A percentile compares a stretch with the other conserved stretches of the same genome.
These are phyloP conservation scores for Kwoniella dejecticola DNA, from an alignment of 768 basidiomycete species.

Conservation along the genomic window DNA sequence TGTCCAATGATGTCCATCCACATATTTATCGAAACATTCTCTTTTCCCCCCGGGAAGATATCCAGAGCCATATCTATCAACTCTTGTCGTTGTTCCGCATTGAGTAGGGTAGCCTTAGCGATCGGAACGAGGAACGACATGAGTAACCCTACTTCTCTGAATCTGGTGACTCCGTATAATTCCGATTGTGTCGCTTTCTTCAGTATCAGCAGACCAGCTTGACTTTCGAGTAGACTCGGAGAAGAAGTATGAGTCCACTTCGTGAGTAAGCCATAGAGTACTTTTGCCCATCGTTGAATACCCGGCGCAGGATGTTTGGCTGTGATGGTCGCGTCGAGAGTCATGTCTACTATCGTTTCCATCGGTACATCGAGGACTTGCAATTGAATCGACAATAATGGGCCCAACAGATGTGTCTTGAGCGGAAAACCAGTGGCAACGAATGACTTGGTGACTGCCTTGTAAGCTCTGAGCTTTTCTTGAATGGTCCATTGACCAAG, in stretches of 20 bases:
- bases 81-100: slow-evolving; percentile 5
- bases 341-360: slow-evolving; percentile 4
- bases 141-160: background rate
- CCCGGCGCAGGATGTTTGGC: background rate
- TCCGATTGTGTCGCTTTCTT: background rate
- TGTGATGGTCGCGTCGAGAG: slow-evolving; percentile 5
- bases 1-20: slow-evolving; percentile 10
- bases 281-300: slow-evolving; percentile 18
- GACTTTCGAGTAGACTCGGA: background rate
- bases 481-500: slow-evolving; percentile 1
- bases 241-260: slow-evolving; percentile 18
- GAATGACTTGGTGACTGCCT: background rate
- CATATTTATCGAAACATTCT: slow-evolving; percentile 8
- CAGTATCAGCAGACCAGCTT: slow-evolving; percentile 11
- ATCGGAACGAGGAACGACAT: slow-evolving; percentile 8
- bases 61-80: slow-evolving; percentile 16
- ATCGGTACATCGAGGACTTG: slow-evolving; percentile 6
- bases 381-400: slow-evolving; percentile 17
- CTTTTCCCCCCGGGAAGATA: slow-evolving; percentile 12
- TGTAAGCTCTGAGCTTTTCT: slow-evolving; percentile 14
- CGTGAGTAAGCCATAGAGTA: slow-evolving; percentile 7
- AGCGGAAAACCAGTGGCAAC: background rate
- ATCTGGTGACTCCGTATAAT: slow-evolving; percentile 10
- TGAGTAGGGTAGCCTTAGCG: background rate
- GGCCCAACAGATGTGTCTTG: slow-evolving; percentile 7